Base-by-base conservation (phyloP, 192 early-diverging fungal genomes). In the Coemansia sp. region DNA sequence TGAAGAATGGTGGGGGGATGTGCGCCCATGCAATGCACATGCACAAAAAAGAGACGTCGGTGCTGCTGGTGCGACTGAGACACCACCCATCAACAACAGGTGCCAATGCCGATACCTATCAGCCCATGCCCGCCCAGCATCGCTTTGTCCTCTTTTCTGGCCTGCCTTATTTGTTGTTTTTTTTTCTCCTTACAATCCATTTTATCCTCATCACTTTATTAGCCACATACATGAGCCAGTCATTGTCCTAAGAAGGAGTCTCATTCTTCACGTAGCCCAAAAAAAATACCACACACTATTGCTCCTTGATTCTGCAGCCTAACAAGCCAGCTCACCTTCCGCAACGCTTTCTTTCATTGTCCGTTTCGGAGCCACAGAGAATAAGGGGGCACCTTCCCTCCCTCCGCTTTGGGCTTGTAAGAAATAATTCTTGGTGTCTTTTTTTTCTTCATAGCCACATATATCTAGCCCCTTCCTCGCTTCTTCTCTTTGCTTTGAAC, bases 191-290 rank as follows among this genome's bases (percentile, higher is more conserved):
- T 41, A n/a, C 18, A 16, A 9, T 39, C 60, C 39, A n/a, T 64
- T 52, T 11, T 52, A 20, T 64, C 21, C 35, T 34, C 45, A 35
- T 35, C 35, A n/a, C 47, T 50, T 38, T 53, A 28, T 35, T 64
- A 23, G 43, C 48, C 50, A 52, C 50, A 55, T 53, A 35, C 43
- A 64, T 36, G 56, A 23, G n/a, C 12, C 56, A 58, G n/a, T n/a
- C 16, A 39, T 39, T 59, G 58, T 39, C 23, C 58, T 55, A 16
- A 31, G 25, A 5, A 20, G 45, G 26, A 55, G 52, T 45, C 16
- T 45, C 43, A 45, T 45, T 45, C 43, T 45, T 45, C 43, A n/a
- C 7, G 20, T 9, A 45, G 6, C 43, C 43, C 43, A 45, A 45
- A 31, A 55, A 28, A 12, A 14, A 12, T 23, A 12, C 13, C 26